Evolutionary conservation across 1,284 basidiomycete species (phyloP).

Genomic region (Pseudozyma tsukubaensis): DNA sequence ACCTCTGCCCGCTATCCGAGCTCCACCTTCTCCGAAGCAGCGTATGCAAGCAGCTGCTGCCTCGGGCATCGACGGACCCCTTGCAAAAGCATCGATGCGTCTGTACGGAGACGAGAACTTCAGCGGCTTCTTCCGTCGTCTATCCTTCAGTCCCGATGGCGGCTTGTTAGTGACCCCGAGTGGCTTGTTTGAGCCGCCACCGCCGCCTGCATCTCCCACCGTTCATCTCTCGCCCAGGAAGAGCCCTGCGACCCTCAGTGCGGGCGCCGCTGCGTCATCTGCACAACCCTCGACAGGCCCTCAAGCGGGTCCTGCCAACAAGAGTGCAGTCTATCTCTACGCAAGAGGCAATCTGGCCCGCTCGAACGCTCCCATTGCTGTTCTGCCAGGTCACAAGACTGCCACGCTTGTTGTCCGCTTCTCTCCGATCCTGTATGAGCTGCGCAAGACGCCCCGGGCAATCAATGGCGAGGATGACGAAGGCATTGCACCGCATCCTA

Average conservation of each 20-base stretch:
- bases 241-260: conserved; percentile 25
- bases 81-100: conserved; percentile 50
- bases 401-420: conserved; percentile 92
- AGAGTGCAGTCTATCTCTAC: conserved; percentile 89
- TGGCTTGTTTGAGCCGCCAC: conserved; percentile 78
- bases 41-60: conserved; percentile 57
- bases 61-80: conserved; percentile 23
- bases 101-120: conserved; percentile 95
- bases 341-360: conserved; percentile 84
- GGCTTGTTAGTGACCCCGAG: conserved; percentile 92
- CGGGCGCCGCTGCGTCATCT: conserved; percentile 1
- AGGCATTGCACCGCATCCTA: conserved; percentile 56
- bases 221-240: conserved; percentile 43
- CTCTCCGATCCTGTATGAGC: conserved; percentile 90
- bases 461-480: conserved; percentile 19
- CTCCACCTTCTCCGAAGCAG: conserved; percentile 61
- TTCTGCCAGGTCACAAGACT: conserved; percentile 95
- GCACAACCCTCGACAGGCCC: conserved; percentile 13
- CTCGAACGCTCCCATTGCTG: conserved; percentile 84
- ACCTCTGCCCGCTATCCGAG: conserved; percentile 67
- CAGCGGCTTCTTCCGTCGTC: conserved; percentile 93
- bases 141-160: conserved; percentile 95
- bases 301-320: conserved; percentile 64
- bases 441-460: conserved; percentile 72
- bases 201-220: conserved; percentile 52